phyloP scores from a whole-genome alignment of 2,329 filamentous ascomycete genomes.

The Fusarium phyllophilum region DNA sequence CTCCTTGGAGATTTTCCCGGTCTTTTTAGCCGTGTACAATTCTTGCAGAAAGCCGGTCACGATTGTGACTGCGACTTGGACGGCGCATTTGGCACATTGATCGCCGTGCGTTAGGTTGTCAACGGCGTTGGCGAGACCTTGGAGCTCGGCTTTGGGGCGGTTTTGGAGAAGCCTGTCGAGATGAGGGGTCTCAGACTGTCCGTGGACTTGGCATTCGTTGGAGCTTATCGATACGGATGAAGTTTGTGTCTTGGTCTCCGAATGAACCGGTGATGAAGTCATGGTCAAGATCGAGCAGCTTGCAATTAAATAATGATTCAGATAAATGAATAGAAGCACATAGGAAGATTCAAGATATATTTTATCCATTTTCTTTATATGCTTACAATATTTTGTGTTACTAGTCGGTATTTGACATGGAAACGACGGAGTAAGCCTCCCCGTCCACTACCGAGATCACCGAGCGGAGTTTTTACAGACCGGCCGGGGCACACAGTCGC shows the following conservation, averaged over 20 bases:
- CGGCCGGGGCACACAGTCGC: not conserved
- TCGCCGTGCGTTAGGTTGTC: conserved; percentile 5
- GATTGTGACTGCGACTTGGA: conserved; percentile 10
- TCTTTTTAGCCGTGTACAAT: conserved; percentile 20
- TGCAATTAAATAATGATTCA: not conserved
- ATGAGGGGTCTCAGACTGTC: conserved; percentile 15
- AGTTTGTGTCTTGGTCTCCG: not conserved
- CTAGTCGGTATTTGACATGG: not conserved
- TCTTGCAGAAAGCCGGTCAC: conserved; percentile 10
- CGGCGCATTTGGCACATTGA: conserved; percentile 22
- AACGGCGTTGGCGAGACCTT: conserved; percentile 1
- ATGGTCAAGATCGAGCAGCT: not conserved
- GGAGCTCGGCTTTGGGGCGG: conserved; percentile 5
- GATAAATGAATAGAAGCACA: not conserved
- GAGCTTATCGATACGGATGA: not conserved
- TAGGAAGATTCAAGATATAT: rapidly evolving
- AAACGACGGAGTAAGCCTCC: not conserved
- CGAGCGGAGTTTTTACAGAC: not conserved
- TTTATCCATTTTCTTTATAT: not conserved
- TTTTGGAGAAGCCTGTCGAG: conserved; percentile 21
- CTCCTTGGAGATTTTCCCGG: conserved; percentile 25
- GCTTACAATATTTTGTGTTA: not conserved
- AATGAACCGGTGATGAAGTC: not conserved
- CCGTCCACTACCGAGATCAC: not conserved
- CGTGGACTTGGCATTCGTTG: conserved; percentile 5